Base-by-base conservation (phyloP, 1,284 basidiomycete species). In the Laetiporus sulphureus region DNA sequence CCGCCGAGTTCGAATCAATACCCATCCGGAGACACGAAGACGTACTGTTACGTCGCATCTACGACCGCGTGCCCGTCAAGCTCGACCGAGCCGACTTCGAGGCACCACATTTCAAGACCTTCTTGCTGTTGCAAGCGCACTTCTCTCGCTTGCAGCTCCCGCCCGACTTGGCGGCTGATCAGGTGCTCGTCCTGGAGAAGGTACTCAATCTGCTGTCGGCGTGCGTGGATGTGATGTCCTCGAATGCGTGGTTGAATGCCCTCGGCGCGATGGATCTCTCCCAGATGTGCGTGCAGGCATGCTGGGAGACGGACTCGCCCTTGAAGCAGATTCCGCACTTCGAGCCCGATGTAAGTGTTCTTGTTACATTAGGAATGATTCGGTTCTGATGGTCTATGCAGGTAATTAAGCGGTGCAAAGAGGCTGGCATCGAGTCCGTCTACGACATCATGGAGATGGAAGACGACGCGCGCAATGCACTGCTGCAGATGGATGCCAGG, bases 231-330 rank as follows among this genome's bases (percentile, higher is more conserved):
- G 95, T 99, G 46, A 93, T 99, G 91, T 93, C 89, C 4, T 92
- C 87, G 36, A 97, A 97, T 58, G 92, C 90, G 3, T 95, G 84
- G 83, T 64, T 99, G 55, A 95, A 85, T 57, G 95, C 94, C 1
- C 69, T 98, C 12, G 89, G 94, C 37, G 95, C 94, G 0, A 99
- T 99, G 96, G 96, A 99, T 67, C 63, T 99, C 45, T 90, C 87
- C n/a, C 96, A 99, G 67, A 99, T 99, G 95, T 93, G 91, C 62
- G 92, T 98, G 2, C 96, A 99, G 64, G 94, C 90, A 0, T 84
- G 95, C 61, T 98, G 95, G 95, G 94, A 99, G 58, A 86, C 84
- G 23, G 96, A 97, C 62, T 91, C 87, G 34, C 91, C 92, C 0
- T 65, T 98, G 58, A 91, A 89, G 59, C 95, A 99, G 62, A 87